Evolutionary conservation across 2,329 filamentous ascomycete species (phyloP).

Genomic region (Xylaria sp.): DNA sequence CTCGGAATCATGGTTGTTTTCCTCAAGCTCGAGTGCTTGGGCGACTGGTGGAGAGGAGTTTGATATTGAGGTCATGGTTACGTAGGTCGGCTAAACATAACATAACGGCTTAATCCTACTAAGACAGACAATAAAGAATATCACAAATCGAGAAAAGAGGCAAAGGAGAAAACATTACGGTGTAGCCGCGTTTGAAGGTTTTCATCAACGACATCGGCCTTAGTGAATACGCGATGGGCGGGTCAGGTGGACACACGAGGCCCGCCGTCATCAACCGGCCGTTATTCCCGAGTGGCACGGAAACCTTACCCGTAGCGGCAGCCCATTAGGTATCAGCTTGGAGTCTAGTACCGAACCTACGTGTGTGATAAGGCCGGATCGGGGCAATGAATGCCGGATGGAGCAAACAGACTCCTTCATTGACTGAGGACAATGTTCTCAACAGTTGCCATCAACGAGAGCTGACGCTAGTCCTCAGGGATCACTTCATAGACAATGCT

Average conservation of each 20-base stretch:
- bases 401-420: neutral
- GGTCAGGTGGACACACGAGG: slow-evolving; percentile 20
- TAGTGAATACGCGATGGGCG: slow-evolving; percentile 26
- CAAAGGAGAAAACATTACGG: neutral
- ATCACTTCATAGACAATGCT: neutral
- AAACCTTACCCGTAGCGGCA: slow-evolving; percentile 21
- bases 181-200: neutral
- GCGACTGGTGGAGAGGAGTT: neutral
- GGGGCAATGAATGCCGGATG: neutral
- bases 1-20: slow-evolving; percentile 27
- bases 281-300: slow-evolving; percentile 28
- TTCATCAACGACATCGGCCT: slow-evolving; percentile 22
- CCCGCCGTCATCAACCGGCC: slow-evolving; percentile 23
- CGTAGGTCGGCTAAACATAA: neutral
- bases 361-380: slow-evolving; percentile 1
- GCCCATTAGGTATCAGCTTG: slow-evolving; percentile 7
- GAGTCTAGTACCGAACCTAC: neutral
- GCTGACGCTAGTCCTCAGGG: neutral
- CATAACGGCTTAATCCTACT: neutral
- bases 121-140: neutral
- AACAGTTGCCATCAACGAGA: neutral
- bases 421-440: neutral
- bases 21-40: slow-evolving; percentile 13
- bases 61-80: slow-evolving; percentile 19
- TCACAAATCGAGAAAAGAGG: neutral